phyloP scores from a whole-genome alignment of 1,284 basidiomycete genomes.

The Cutaneotrichosporon daszewskae region DNA sequence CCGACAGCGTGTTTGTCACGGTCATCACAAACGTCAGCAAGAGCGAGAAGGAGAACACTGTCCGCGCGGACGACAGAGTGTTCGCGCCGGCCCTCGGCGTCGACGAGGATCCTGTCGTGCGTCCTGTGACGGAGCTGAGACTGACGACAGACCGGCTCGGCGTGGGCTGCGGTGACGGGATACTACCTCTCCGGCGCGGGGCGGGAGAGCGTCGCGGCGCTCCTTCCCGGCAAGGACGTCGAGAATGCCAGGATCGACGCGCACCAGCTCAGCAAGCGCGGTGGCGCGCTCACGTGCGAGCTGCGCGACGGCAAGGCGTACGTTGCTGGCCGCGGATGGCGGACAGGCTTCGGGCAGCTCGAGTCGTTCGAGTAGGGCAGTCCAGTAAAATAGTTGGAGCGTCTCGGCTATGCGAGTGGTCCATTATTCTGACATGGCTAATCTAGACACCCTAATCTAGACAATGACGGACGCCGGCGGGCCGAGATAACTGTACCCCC shows the following conservation, averaged over 20 bases:
- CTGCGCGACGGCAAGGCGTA: slow-evolving; percentile 4
- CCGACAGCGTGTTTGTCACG: too few relatives aligned
- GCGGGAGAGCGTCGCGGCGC: neutral
- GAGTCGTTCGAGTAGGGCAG: slow-evolving; percentile 8
- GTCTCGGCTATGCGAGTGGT: too few relatives aligned
- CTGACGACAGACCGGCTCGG: slow-evolving; percentile 29
- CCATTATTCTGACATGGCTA: too few relatives aligned
- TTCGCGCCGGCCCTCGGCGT: slow-evolving; percentile 29
- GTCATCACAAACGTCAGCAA: slow-evolving; percentile 29
- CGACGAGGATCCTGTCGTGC: slow-evolving; percentile 35
- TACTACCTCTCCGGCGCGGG: slow-evolving; percentile 25
- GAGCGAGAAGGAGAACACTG: neutral
- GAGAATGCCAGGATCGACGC: slow-evolving; percentile 2
- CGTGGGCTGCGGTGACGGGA: slow-evolving; percentile 28
- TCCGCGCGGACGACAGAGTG: slow-evolving; percentile 21
- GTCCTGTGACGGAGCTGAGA: neutral
- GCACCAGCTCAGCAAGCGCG: slow-evolving; percentile 9
- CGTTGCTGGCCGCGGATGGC: slow-evolving; percentile 13
- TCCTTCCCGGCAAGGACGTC: slow-evolving; percentile 1
- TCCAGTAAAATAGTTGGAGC: too few relatives aligned
- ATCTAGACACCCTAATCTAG: too few relatives aligned
- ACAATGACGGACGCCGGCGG: slow-evolving; percentile 17
- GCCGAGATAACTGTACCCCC: slow-evolving; percentile 18
- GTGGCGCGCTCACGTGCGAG: slow-evolving; percentile 8
- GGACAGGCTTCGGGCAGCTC: slow-evolving; percentile 7